Evolutionary conservation across 2,329 filamentous ascomycete genomes (phyloP).

Genomic region (Trichoderma koningii): DNA sequence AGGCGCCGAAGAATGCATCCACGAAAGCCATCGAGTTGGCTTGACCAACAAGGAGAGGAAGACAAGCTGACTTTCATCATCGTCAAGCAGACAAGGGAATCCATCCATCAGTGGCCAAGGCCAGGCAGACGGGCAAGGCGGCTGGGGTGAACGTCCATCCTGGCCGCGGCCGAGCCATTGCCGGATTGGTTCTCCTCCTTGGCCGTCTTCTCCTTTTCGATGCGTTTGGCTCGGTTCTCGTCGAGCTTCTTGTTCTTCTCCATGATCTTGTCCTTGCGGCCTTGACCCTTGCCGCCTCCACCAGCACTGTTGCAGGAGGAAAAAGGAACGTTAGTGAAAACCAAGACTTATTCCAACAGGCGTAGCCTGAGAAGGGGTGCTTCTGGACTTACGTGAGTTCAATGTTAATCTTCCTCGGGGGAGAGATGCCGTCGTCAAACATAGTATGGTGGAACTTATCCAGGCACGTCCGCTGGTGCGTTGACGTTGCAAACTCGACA

Average conservation of each 20-base stretch:
- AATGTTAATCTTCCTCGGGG: conserved; percentile 80
- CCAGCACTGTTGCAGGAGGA: conserved; percentile 71
- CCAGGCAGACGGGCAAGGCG: conserved; percentile 43
- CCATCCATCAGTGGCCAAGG: conserved; percentile 1
- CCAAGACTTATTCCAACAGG: not conserved
- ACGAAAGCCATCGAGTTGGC: not conserved
- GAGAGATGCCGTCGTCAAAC: conserved; percentile 61
- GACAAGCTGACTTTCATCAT: no score
- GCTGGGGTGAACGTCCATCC: conserved; percentile 54
- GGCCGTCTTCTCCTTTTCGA: conserved; percentile 49
- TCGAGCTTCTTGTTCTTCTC: conserved; percentile 85
- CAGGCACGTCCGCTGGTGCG: conserved; percentile 89
- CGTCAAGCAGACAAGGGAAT: not conserved
- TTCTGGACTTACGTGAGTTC: conserved; percentile 72
- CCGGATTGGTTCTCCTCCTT: conserved; percentile 37
- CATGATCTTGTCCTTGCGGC: conserved; percentile 74
- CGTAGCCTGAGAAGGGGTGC: no score
- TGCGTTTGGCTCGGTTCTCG: conserved; percentile 58
- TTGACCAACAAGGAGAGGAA: not conserved
- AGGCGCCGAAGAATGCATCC: not conserved
- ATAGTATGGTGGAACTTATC: conserved; percentile 85
- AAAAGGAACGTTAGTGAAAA: conserved; percentile 5
- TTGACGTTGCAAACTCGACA: conserved; percentile 83
- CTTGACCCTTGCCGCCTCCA: conserved; percentile 76
- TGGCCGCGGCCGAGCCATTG: conserved; percentile 32